Conservation (phyloP, 768 basidiomycete species). For the Imleria badia region DNA sequence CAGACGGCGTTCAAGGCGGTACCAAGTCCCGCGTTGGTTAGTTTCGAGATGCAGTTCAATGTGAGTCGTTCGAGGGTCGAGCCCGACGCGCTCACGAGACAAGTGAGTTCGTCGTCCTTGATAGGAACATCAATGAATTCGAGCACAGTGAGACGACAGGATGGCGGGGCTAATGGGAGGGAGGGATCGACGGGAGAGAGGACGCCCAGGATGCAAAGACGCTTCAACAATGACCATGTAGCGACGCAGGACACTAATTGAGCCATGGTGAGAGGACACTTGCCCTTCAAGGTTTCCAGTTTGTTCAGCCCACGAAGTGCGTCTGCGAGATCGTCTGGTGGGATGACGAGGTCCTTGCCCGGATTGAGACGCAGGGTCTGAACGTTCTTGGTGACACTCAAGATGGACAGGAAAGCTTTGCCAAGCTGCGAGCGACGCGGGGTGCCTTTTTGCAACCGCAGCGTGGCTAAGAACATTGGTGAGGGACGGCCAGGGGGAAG, state of each 20-base stretch:
- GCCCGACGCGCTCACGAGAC: conserved; percentile 2
- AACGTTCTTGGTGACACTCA: conserved; percentile 1
- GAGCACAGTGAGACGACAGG: conserved; percentile 5
- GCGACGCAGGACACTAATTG: conserved; percentile 1
- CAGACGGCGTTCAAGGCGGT: background rate
- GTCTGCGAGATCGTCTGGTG: background rate
- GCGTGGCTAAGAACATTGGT: background rate
- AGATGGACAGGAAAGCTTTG: conserved; percentile 1
- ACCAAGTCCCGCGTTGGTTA: conserved; percentile 8
- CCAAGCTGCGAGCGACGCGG: background rate
- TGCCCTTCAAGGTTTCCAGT: background rate
- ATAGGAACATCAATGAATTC: background rate
- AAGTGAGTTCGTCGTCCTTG: conserved; percentile 12
- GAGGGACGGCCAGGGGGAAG: background rate
- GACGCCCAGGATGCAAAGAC: background rate
- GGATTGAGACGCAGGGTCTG: background rate
- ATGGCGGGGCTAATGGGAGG: background rate
- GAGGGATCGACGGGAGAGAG: background rate
- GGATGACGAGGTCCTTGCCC: background rate
- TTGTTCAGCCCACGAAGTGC: background rate
- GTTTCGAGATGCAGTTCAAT: background rate
- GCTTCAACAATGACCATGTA: conserved; percentile 11
- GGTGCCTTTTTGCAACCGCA: background rate
- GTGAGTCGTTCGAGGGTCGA: conserved; percentile 7
- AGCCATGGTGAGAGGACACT: background rate